These are phyloP conservation scores for Diplocarpon mali DNA, from an alignment of 2,329 filamentous ascomycete genomes.

Conservation along the genomic window DNA sequence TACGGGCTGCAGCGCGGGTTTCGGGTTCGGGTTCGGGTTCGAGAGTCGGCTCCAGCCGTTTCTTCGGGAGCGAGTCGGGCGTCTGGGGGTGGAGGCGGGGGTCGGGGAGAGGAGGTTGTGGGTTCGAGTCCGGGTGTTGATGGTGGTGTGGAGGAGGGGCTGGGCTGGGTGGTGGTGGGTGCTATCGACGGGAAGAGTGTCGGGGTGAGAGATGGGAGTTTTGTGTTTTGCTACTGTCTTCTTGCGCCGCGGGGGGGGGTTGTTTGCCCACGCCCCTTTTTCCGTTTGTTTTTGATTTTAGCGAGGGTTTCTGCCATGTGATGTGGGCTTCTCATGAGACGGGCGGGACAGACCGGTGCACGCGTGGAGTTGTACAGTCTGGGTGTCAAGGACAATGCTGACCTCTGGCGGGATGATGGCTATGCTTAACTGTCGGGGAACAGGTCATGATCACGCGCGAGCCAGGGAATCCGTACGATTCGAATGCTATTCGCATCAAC, in stretches of 20 bases:
- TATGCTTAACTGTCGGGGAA: slow-evolving; percentile 51
- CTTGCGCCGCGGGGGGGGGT: too few relatives aligned
- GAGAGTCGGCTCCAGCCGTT: too few relatives aligned
- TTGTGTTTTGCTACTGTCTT: too few relatives aligned
- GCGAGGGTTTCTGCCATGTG: too few relatives aligned
- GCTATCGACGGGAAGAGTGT: slow-evolving; percentile 36
- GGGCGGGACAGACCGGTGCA: too few relatives aligned
- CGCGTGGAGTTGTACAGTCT: too few relatives aligned
- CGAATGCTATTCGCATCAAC: slow-evolving; percentile 66
- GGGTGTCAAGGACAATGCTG: too few relatives aligned
- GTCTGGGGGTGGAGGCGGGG: slow-evolving; percentile 14
- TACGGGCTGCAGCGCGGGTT: too few relatives aligned
- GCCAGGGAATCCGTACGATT: slow-evolving; percentile 57
- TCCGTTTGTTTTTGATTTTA: too few relatives aligned
- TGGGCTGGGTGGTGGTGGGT: slow-evolving; percentile 23
- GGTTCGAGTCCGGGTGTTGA: slow-evolving; percentile 25
- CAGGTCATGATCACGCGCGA: slow-evolving; percentile 53
- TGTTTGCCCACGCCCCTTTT: too few relatives aligned
- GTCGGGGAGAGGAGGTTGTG: slow-evolving; percentile 22
- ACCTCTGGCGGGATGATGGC: slow-evolving; percentile 45
- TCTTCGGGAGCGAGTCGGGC: neutral
- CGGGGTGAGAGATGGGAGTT: slow-evolving; percentile 27
- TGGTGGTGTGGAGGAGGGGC: slow-evolving; percentile 24
- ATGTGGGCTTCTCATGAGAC: too few relatives aligned
- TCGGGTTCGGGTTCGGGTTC: too few relatives aligned